These are phyloP conservation scores for Pleurotus platypus DNA, from an alignment of 768 basidiomycete genomes.

Conservation along the genomic window DNA sequence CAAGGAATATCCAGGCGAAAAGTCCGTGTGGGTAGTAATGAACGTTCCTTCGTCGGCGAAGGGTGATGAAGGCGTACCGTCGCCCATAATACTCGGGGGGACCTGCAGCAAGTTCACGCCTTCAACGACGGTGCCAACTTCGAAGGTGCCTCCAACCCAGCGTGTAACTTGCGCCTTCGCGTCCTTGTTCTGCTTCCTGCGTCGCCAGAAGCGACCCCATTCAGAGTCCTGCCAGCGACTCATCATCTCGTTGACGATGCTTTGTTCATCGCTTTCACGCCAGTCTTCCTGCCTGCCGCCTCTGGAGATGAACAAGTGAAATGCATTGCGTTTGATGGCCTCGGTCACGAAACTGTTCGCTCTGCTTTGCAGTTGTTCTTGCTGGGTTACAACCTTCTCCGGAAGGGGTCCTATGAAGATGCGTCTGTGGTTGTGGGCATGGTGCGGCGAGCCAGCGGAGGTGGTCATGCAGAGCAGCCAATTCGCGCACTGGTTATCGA, in stretches of 20 bases:
- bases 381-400: slow-evolving; percentile 45
- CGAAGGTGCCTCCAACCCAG: slow-evolving; percentile 77
- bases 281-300: slow-evolving; percentile 69
- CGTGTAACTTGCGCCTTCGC: slow-evolving; percentile 22
- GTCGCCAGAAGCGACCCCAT: slow-evolving; percentile 50
- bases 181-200: slow-evolving; percentile 29
- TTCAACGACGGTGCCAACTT: slow-evolving; percentile 65
- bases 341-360: slow-evolving; percentile 34
- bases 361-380: slow-evolving; percentile 28
- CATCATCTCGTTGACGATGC: slow-evolving; percentile 53
- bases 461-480: too few relatives aligned
- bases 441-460: not conserved
- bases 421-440: slow-evolving; percentile 40
- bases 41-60: slow-evolving; percentile 18
- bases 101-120: slow-evolving; percentile 58
- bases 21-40: slow-evolving; percentile 20
- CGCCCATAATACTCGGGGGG: not conserved
- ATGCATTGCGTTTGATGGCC: slow-evolving; percentile 58
- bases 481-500: too few relatives aligned
- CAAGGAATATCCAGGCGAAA: slow-evolving; percentile 10
- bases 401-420: slow-evolving; percentile 80
- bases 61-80: slow-evolving; percentile 7
- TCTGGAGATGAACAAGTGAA: slow-evolving; percentile 56
- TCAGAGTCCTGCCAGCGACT: slow-evolving; percentile 62
- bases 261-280: slow-evolving; percentile 51